These are phyloP conservation scores for Gonapodya prolifera DNA, from an alignment of 192 early-diverging fungal species.

Conservation along the genomic window DNA sequence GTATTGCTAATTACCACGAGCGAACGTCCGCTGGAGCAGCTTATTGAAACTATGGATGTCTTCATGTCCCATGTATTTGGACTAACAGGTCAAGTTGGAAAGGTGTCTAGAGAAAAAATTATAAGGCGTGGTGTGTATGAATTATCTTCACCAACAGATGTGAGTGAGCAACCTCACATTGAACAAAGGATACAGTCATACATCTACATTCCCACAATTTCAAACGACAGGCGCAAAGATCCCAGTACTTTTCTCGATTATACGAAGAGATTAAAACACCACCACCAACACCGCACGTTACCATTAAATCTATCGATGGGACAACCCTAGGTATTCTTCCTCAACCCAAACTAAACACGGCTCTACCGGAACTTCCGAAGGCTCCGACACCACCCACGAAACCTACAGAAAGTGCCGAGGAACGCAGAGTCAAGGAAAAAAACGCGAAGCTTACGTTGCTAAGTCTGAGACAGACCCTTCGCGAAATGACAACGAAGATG, in stretches of 20 bases:
- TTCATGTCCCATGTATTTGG: not conserved
- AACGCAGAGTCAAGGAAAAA: not conserved
- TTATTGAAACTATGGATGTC: conserved; percentile 5
- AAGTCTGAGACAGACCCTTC: not conserved
- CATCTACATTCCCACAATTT: no score
- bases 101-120: not conserved
- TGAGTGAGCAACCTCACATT: not conserved
- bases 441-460: not conserved
- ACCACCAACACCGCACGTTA: not conserved
- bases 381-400: not conserved
- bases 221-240: not conserved
- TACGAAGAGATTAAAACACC: not conserved
- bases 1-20: conserved; percentile 41
- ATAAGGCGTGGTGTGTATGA: not conserved
- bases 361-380: not conserved
- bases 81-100: not conserved
- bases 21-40: conserved; percentile 21
- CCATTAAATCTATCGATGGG: not conserved
- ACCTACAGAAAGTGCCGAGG: not conserved
- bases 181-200: not conserved
- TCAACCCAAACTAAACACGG: not conserved
- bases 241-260: not conserved
- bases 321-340: not conserved
- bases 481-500: not conserved
- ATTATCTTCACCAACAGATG: not conserved